Evolutionary conservation across 306 rosid species (phyloP).

Genomic region (Quercus robur): DNA sequence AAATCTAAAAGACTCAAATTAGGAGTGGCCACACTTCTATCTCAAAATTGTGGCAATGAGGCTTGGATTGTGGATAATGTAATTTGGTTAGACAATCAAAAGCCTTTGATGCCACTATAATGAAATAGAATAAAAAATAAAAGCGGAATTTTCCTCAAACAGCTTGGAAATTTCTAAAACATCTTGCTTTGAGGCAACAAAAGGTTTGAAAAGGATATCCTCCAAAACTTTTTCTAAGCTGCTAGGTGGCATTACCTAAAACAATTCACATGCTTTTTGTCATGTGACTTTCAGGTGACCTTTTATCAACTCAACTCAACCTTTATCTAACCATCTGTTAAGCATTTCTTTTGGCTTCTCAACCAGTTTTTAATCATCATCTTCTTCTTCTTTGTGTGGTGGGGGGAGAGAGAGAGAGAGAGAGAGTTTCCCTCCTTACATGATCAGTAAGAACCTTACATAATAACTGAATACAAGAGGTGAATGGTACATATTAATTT

Average conservation of each 20-base stretch:
- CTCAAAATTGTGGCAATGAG: not conserved
- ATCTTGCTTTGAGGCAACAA: not conserved
- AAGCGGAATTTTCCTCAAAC: not conserved
- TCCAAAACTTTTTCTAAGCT: too few relatives aligned
- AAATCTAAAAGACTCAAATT: not conserved
- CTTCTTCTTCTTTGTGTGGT: too few relatives aligned
- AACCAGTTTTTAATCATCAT: not conserved
- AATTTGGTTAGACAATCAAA: not conserved
- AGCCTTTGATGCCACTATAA: not conserved
- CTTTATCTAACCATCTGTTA: not conserved
- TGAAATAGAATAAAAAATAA: not conserved
- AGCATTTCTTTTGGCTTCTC: too few relatives aligned
- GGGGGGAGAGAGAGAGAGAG: not conserved
- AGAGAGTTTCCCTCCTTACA: not conserved
- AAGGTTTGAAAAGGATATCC: not conserved
- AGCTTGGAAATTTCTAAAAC: constrained; percentile 1
- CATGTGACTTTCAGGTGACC: not conserved
- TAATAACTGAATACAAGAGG: not conserved
- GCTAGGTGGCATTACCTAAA: not conserved
- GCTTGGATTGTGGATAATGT: not conserved
- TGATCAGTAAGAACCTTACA: not conserved
- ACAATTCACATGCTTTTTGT: not conserved
- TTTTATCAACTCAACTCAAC: not conserved
- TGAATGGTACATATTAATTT: not conserved
- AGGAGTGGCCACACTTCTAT: not conserved